These are phyloP conservation scores for Mycena indigotica DNA, from an alignment of 768 basidiomycete species.

Conservation along the genomic window DNA sequence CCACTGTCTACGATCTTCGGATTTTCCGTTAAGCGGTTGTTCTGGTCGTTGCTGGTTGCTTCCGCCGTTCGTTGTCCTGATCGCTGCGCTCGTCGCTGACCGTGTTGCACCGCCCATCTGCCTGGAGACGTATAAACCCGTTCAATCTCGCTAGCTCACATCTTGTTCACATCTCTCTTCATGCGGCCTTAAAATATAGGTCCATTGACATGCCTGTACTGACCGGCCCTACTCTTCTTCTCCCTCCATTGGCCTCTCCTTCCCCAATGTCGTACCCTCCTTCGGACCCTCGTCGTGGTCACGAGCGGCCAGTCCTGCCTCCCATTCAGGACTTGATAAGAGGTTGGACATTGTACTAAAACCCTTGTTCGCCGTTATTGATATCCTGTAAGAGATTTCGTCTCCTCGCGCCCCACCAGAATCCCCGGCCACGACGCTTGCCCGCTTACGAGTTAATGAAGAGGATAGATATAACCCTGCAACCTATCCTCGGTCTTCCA, in stretches of 20 bases:
- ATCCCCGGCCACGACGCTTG: slow-evolving; percentile 43
- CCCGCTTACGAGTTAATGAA: slow-evolving; percentile 45
- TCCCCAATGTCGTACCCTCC: slow-evolving; percentile 22
- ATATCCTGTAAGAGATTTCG: slow-evolving; percentile 43
- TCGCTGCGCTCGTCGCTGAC: slow-evolving; percentile 7
- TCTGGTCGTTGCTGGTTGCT: slow-evolving; percentile 12
- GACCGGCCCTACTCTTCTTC: slow-evolving; percentile 12
- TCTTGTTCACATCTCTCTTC: slow-evolving; percentile 4
- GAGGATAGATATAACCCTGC: slow-evolving; percentile 29
- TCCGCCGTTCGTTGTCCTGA: slow-evolving; percentile 19
- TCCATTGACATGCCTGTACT: slow-evolving; percentile 6
- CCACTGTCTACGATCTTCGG: neutral
- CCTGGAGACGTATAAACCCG: slow-evolving; percentile 21
- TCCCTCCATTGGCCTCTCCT: slow-evolving; percentile 6
- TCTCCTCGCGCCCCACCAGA: slow-evolving; percentile 40
- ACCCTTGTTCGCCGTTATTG: neutral
- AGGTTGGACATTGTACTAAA: slow-evolving; percentile 40
- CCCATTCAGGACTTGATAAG: slow-evolving; percentile 71
- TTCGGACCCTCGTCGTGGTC: slow-evolving; percentile 24
- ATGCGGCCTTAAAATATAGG: slow-evolving; percentile 15
- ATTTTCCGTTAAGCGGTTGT: neutral
- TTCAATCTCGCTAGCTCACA: slow-evolving; percentile 5
- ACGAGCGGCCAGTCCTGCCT: slow-evolving; percentile 63
- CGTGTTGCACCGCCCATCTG: slow-evolving; percentile 14
- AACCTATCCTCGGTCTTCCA: slow-evolving; percentile 4